phyloP scores from a whole-genome alignment of 108 stramenopile species.

The Cyclostephanos invisitatus region DNA sequence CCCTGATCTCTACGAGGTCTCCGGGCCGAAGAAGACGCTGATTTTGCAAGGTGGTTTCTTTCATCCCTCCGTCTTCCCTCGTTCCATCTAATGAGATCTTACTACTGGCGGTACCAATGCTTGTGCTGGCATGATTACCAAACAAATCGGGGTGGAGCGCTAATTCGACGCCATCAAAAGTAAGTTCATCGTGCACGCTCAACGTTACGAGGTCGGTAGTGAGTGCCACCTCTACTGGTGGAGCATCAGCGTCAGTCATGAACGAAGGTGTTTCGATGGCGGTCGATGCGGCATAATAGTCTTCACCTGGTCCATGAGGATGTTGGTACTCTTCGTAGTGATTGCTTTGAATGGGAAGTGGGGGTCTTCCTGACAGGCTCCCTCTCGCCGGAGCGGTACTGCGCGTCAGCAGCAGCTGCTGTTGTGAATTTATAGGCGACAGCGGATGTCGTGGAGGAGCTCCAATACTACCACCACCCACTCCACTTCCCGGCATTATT shows the following conservation, averaged over 20 bases:
- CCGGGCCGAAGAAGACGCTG: slow-evolving; percentile 29
- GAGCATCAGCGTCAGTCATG: not conserved
- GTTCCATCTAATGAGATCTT: not conserved
- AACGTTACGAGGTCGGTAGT: slow-evolving; percentile 72
- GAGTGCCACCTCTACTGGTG: slow-evolving; percentile 30
- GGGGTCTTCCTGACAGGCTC: not conserved
- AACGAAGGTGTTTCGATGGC: not conserved
- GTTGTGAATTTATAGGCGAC: not conserved
- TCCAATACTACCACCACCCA: not conserved
- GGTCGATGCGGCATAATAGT: not conserved
- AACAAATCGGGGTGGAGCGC: slow-evolving; percentile 86
- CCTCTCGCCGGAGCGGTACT: not conserved
- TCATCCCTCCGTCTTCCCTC: slow-evolving; percentile 17
- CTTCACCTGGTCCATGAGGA: not conserved
- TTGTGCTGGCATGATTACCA: slow-evolving; percentile 1
- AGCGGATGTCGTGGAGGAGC: not conserved
- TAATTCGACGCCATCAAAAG: slow-evolving; percentile 82
- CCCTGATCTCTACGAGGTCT: slow-evolving; percentile 81
- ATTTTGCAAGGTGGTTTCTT: slow-evolving; percentile 8
- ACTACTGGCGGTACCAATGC: not conserved
- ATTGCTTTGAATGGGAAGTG: not conserved
- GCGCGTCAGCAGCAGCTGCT: slow-evolving; percentile 2
- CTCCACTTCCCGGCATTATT: not conserved
- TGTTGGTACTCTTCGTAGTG: not conserved
- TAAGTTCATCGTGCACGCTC: slow-evolving; percentile 81